Base-by-base conservation (phyloP, 2,329 filamentous ascomycete species). In the Arthroderma sp. region DNA sequence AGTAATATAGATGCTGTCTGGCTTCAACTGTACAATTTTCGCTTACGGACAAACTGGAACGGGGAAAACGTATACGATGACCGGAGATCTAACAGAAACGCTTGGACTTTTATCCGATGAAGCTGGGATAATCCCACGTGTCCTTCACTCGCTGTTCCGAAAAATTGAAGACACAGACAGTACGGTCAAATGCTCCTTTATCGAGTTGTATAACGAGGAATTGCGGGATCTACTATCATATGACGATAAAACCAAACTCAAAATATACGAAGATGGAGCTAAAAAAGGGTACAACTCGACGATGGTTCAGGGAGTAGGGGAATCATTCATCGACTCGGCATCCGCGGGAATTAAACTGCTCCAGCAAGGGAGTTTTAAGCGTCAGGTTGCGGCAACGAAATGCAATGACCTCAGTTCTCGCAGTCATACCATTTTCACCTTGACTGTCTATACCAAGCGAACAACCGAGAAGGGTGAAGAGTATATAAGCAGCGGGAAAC, bases 11-110 rank as follows among this genome's bases (percentile, higher is more conserved):
- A 94, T 96, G 73, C 75, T 98, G 36, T 76, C 80, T 27, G 91
- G 91, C 43, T 96, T 85, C 68, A 98, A 98, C 63, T 98, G 91
- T 67, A 98, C 91, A 4, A 94, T 98, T 48, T 98, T 98, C 57
- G 91, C 91, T 31, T 98, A 98, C 61, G 91, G 91, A 28, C 91
- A 98, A 63, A 98, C 91, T 0, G 91, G 91, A 38, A 98, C 91
- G 0, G 91, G 91, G 55, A 98, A 98, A 64, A 98, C 91, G 9
- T 98, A 98, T 64, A 98, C 91, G 27, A 98, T 98, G 91, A 94
- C 89, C 0, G 91, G 91, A 45, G 89, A 98, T 62, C 95, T 98
- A 78, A 85, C 77, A 9, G 85, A 95, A 55, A 85, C 79, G 0
- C 66, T 87, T 33, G 86, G 89, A 1, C 79, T 94, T 48, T 72